Evolutionary conservation across 1,139 yeast species (phyloP), one percentile per base, ranked within the genome.

Genomic region (Taphrina pruni): DNA sequence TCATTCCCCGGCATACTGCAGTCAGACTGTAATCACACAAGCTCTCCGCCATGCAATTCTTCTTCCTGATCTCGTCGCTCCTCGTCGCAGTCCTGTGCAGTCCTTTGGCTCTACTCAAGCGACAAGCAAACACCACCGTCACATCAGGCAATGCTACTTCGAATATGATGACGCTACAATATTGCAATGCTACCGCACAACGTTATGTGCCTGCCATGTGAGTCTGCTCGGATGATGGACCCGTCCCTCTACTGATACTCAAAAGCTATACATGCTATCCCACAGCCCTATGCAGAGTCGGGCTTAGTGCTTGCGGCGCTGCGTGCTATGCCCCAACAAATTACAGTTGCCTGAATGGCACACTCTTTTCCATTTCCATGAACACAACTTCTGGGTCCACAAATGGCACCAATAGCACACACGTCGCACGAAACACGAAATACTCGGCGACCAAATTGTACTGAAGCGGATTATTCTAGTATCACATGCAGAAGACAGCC

Each of bases 241-340:
- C 2, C 32, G 32, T 26, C 1, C 32, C 4, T 4, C 2, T 26
- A 26, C 32, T 26, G 32, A 26, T 26, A 26, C 32, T 26, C 32
- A 26, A 26, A 26, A 58, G 62, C 21, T 58, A 58, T 35, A 58
- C 62, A 20, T 58, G 62, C 32, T 58, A 36, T 48, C 39, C 54
- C 6, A 45, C 62, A 43, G 62, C 62, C 6, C 54, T 58, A 1
- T 58, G 62, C 41, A 21, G 12, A 45, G 20, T 32, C 39, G 62
- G 62, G 2, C 36, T 20, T 8, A 20, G 35, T 14, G 62, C 62
- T 45, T 58, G 62, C 45, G 62, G 62, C 21, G 6, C 38, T 7
- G 62, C 62, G 9, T 58, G 62, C 41, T 58, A 58, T n/a, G 51
- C 45, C 26, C 62, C 62, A 9, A 21, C 62, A 32, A 21, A 45